Conservation (phyloP, 2,329 filamentous ascomycete species). For the Falciphora oryzae region DNA sequence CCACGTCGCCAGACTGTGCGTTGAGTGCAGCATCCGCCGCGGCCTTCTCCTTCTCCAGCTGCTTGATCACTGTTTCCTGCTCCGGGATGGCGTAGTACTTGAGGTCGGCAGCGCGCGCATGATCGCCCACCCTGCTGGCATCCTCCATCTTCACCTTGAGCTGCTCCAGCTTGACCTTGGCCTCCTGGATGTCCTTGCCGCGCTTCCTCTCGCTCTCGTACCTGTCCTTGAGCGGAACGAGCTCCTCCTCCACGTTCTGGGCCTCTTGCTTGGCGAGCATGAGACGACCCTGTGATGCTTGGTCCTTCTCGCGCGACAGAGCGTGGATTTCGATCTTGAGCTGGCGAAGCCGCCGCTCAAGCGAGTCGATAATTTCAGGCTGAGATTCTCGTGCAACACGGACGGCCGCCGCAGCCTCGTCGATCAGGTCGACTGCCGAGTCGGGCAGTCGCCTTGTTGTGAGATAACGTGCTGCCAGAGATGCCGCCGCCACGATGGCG, state of each 20-base stretch:
- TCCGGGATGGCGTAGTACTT: slow-evolving; percentile 98
- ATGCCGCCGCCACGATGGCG: slow-evolving; percentile 88
- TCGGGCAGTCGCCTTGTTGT: slow-evolving; percentile 88
- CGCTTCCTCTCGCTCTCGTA: slow-evolving; percentile 91
- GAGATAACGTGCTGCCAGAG: slow-evolving; percentile 85
- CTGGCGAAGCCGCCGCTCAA: slow-evolving; percentile 85
- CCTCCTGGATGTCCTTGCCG: slow-evolving; percentile 86
- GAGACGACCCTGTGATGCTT: slow-evolving; percentile 80
- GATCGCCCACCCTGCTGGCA: slow-evolving; percentile 80
- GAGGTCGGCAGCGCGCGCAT: slow-evolving; percentile 83
- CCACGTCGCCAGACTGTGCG: slow-evolving; percentile 47
- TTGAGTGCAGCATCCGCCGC: slow-evolving; percentile 68
- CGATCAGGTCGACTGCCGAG: slow-evolving; percentile 92
- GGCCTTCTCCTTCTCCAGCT: slow-evolving; percentile 74
- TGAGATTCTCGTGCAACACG: slow-evolving; percentile 93
- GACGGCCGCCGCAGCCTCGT: slow-evolving; percentile 95
- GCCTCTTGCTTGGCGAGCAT: slow-evolving; percentile 82
- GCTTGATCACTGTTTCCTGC: slow-evolving; percentile 72
- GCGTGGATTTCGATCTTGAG: slow-evolving; percentile 97
- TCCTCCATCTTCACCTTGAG: slow-evolving; percentile 90
- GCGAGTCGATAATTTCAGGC: slow-evolving; percentile 88
- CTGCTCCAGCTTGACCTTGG: slow-evolving; percentile 89
- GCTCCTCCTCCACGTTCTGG: slow-evolving; percentile 88
- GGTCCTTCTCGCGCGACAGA: slow-evolving; percentile 87
- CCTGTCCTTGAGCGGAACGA: slow-evolving; percentile 87